A percentile compares a stretch with the other conserved stretches of the same genome.
Evolutionary conservation across 805 yeast species (phyloP).

Genomic region (Cyberlindnera samutprakarnensis): DNA sequence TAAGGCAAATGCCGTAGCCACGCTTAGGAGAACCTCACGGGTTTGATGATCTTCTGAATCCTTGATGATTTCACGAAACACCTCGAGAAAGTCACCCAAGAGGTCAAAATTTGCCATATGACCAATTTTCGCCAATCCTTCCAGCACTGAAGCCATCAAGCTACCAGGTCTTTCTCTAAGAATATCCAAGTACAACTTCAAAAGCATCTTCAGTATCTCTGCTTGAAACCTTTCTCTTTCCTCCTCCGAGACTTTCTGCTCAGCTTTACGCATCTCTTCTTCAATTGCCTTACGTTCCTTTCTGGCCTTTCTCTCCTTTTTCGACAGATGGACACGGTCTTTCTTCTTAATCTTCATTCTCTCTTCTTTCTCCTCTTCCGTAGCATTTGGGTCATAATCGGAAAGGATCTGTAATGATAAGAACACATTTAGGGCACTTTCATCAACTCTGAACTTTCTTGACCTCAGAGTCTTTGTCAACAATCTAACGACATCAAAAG

Average conservation of each 20-base stretch:
- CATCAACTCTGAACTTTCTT: constrained; percentile 75
- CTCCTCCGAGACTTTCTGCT: constrained; percentile 78
- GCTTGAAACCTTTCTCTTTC: constrained; percentile 84
- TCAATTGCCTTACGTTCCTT: constrained; percentile 85
- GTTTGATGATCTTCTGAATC: constrained; percentile 42
- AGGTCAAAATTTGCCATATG: constrained; percentile 89
- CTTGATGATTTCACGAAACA: constrained; percentile 69
- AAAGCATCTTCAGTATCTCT: constrained; percentile 65
- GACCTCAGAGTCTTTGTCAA: constrained; percentile 64
- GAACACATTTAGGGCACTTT: constrained; percentile 67
- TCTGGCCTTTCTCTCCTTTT: constrained; percentile 78
- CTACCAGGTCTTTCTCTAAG: constrained; percentile 55
- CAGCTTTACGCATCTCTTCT: constrained; percentile 82
- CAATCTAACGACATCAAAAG: constrained; percentile 64
- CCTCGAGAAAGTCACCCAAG: constrained; percentile 87
- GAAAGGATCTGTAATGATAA: constrained; percentile 57
- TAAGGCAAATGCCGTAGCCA: constrained; percentile 85
- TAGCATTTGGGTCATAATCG: constrained; percentile 65
- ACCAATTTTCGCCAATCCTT: constrained; percentile 86
- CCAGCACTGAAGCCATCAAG: constrained; percentile 80
- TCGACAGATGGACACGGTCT: constrained; percentile 86
- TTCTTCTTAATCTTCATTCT: constrained; percentile 62
- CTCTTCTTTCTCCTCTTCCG: constrained; percentile 35
- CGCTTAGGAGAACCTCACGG: constrained; percentile 72
- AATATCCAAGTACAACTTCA: constrained; percentile 71